Conservation (phyloP, 2,329 filamentous ascomycete genomes). For the Ophiosphaerella korrae region DNA sequence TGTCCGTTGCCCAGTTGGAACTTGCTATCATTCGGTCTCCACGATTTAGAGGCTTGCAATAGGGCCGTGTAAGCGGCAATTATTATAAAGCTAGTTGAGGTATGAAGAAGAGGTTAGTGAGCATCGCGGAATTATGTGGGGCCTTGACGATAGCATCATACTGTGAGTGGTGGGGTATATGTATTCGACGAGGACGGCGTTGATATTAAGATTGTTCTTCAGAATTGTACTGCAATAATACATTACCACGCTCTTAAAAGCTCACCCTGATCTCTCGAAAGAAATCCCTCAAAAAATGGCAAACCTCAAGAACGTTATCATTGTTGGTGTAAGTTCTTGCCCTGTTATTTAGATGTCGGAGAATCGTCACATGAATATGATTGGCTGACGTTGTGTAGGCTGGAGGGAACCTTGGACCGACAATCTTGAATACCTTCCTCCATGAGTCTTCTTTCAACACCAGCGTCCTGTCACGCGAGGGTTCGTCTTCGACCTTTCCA, state of each 20-base stretch:
- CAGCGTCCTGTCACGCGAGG: constrained; percentile 60
- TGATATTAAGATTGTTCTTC: not conserved
- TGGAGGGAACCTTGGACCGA: constrained; percentile 51
- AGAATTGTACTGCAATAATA: not conserved
- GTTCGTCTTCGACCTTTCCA: constrained; percentile 50
- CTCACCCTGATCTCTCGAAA: not conserved
- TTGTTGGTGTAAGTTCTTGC: constrained; percentile 47
- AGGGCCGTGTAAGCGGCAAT: not conserved
- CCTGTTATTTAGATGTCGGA: constrained; percentile 6
- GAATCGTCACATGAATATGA: not conserved
- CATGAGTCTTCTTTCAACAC: constrained; percentile 56
- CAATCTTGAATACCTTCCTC: constrained; percentile 49
- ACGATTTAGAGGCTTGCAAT: not conserved
- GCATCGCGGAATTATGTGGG: not conserved
- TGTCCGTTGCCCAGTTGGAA: too few relatives aligned
- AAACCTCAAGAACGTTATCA: constrained; percentile 50
- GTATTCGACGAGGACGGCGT: not conserved
- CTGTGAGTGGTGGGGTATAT: constrained; percentile 4
- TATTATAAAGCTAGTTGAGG: not conserved
- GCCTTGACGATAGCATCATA: not conserved
- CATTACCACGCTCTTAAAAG: too few relatives aligned
- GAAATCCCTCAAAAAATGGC: constrained; percentile 23
- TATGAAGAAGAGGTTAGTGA: not conserved
- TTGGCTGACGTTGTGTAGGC: constrained; percentile 29
- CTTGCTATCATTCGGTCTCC: too few relatives aligned